Conservation (phyloP, 2,329 filamentous ascomycete species). For the Diaporthe aspalathi region DNA sequence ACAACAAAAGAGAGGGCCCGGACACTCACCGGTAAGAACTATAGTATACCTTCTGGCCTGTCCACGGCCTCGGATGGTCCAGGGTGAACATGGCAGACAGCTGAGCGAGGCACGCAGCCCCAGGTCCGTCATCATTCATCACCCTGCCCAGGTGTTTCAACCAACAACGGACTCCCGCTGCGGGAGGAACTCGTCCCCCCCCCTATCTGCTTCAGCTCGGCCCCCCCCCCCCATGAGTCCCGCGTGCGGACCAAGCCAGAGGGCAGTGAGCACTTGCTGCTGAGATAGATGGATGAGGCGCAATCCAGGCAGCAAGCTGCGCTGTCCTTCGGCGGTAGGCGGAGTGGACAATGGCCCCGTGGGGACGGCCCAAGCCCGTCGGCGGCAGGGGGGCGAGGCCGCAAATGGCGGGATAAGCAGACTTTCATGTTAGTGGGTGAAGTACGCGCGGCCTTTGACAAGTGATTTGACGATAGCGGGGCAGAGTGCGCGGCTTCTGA, state of each 20-base stretch:
- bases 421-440: conserved; percentile 19
- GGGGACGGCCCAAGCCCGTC: not conserved
- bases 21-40: conserved; percentile 16
- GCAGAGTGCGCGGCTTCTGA: conserved; percentile 28
- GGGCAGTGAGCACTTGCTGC: not conserved
- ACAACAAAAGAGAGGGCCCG: conserved; percentile 8
- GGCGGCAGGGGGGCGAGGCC: too few species aligned
- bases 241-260: too few species aligned
- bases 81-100: not conserved
- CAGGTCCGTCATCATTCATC: not conserved
- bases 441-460: conserved; percentile 36
- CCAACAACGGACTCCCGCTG: conserved; percentile 6
- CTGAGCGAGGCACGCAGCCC: conserved; percentile 11
- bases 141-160: too few species aligned
- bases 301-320: conserved; percentile 4
- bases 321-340: not conserved
- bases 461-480: conserved; percentile 35
- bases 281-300: not conserved
- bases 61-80: conserved; percentile 6
- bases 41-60: not conserved
- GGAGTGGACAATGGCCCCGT: not conserved
- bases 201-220: not conserved
- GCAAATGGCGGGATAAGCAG: too few species aligned
- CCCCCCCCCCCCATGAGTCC: too few species aligned
- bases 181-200: too few species aligned